Evolutionary conservation across 1,284 basidiomycete genomes (phyloP).

Genomic region (Boletus mariae): DNA sequence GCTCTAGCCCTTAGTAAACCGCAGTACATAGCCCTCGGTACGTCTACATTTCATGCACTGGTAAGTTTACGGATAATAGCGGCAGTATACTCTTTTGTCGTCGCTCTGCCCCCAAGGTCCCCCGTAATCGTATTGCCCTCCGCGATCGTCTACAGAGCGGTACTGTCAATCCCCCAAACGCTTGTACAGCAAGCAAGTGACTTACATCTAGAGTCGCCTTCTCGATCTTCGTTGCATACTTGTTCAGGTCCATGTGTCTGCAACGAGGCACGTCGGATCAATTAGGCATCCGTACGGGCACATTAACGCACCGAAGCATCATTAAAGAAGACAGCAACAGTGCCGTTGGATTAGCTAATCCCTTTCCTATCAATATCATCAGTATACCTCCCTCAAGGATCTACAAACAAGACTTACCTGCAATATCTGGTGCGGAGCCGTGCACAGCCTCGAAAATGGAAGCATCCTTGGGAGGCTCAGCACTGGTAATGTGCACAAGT

Average conservation of each 20-base stretch:
- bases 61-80: slow-evolving; percentile 79
- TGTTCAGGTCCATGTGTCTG: slow-evolving; percentile 92
- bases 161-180: slow-evolving; percentile 19
- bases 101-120: slow-evolving; percentile 88
- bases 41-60: slow-evolving; percentile 14
- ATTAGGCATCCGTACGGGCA: slow-evolving; percentile 9
- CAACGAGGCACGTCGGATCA: slow-evolving; percentile 26
- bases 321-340: slow-evolving; percentile 92
- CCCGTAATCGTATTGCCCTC: slow-evolving; percentile 92
- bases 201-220: slow-evolving; percentile 82
- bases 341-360: slow-evolving; percentile 97
- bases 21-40: slow-evolving; percentile 11
- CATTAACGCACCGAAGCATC: slow-evolving; percentile 80
- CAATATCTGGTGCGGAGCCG: slow-evolving; percentile 90
- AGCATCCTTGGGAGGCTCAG: slow-evolving; percentile 66
- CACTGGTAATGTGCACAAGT: background rate
- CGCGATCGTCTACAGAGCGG: slow-evolving; percentile 73
- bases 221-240: slow-evolving; percentile 89
- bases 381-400: slow-evolving; percentile 3
- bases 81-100: slow-evolving; percentile 83
- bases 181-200: slow-evolving; percentile 21
- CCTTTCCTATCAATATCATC: slow-evolving; percentile 65
- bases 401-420: slow-evolving; percentile 44
- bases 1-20: slow-evolving; percentile 5
- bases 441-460: slow-evolving; percentile 99